Base-by-base conservation (phyloP, 2,329 filamentous ascomycete species). In the Neurospora crassa region DNA sequence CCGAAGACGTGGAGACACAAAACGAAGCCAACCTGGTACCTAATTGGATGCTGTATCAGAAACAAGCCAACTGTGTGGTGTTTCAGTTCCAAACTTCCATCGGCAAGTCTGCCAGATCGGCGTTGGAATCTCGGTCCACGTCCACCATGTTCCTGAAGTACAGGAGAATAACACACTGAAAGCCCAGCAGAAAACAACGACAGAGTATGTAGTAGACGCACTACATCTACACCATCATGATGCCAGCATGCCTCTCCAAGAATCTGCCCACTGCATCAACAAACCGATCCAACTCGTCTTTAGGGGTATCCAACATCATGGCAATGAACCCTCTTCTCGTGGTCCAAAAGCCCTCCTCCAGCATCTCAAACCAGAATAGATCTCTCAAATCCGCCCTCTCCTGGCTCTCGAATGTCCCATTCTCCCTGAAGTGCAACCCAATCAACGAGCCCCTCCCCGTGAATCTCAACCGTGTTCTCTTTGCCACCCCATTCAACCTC, bases 291-390 rank as follows among this genome's bases (percentile, higher is more conserved):
- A 84, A 71, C 75, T 83, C 83, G 11, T 77, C 76, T 20, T 79
- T 74, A 1, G 81, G 78, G 12, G 82, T 82, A 40, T 76, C 79
- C 29, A 84, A 72, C 16, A 82, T 79, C 70, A 85, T 74, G 2
- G 83, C 80, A 41, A 83, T 79, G 70, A 80, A 80, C 0, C 83
- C 83, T 45, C 82, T 77, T 2, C 80, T 75, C 1, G 81, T 80
- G 11, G 83, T 74, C 80, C 83, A 85, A 70, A 82, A 84, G 0
- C 81, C 80, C 12, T 79, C 77, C 68, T 84, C 79, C 67, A 84
- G 71, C 81, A 85, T 83, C 71, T 84, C 81, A n/a, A 82, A 80
- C 80, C 83, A 84, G 71, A 84, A 83, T 2, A 85, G 74, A 42
- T 83, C 80, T 69, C 80, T 80, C 40, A 85, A 70, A 20, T 77